phyloP scores from a whole-genome alignment of 2,329 filamentous ascomycete species.

The Talaromyces piceae region DNA sequence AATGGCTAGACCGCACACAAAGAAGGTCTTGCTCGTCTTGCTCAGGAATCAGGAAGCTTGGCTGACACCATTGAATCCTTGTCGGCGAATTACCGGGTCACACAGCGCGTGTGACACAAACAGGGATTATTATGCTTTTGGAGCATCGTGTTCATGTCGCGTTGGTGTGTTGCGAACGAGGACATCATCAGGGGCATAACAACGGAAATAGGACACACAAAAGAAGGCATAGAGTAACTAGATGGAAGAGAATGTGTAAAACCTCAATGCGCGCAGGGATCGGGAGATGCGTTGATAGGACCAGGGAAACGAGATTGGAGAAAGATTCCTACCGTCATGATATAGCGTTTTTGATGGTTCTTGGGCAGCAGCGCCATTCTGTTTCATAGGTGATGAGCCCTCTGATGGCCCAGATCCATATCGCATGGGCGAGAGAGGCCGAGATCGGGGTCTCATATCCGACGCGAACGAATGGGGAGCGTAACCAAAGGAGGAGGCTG shows the following conservation, averaged over 20 bases:
- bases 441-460: slow-evolving; percentile 7
- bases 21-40: neutral
- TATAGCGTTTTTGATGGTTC: slow-evolving; percentile 16
- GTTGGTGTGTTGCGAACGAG: too few species aligned
- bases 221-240: neutral
- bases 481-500: slow-evolving; percentile 2
- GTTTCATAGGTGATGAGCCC: slow-evolving; percentile 15
- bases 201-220: neutral
- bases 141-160: neutral
- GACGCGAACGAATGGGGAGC: slow-evolving; percentile 7
- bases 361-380: slow-evolving; percentile 14
- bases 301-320: neutral
- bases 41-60: neutral
- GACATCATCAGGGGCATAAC: too few species aligned
- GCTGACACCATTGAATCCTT: neutral
- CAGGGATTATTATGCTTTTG: neutral
- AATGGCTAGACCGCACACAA: too few species aligned
- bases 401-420: slow-evolving; percentile 19
- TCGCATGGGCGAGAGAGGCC: slow-evolving; percentile 13
- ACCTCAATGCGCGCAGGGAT: neutral
- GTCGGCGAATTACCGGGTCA: neutral
- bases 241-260: neutral
- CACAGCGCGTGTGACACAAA: neutral
- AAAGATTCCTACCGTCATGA: slow-evolving; percentile 22
- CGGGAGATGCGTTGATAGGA: too few species aligned